phyloP scores from a whole-genome alignment of 2,329 filamentous ascomycete species.

The Colletotrichum spaethianum region DNA sequence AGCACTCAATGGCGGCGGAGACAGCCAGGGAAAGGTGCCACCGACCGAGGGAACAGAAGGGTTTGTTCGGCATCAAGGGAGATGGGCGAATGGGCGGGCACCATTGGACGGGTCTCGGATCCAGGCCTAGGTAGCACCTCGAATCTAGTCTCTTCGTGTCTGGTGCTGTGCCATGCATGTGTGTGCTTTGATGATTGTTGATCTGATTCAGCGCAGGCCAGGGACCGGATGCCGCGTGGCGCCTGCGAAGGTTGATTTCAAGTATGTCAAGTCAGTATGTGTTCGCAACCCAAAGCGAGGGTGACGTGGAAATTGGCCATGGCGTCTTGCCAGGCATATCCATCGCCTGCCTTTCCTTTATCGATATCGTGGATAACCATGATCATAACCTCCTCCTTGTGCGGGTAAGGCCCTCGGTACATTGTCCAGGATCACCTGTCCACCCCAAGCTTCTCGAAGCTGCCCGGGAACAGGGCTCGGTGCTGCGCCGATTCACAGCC shows the following conservation, averaged over 20 bases:
- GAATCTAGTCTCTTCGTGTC: neutral
- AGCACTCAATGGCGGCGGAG: neutral
- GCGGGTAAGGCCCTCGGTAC: slow-evolving; percentile 12
- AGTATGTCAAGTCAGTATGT: neutral
- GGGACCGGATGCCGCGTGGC: neutral
- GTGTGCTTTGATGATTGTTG: slow-evolving; percentile 10
- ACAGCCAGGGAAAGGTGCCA: slow-evolving; percentile 2
- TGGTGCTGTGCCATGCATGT: neutral
- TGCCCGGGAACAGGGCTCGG: slow-evolving; percentile 24
- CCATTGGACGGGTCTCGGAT: neutral
- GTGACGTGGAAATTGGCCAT: slow-evolving; percentile 33
- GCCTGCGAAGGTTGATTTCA: slow-evolving; percentile 4
- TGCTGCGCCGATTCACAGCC: slow-evolving; percentile 5
- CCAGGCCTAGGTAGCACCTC: neutral
- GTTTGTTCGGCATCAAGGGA: slow-evolving; percentile 1
- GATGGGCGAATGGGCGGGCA: neutral
- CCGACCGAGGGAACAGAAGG: neutral
- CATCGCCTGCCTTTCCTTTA: slow-evolving; percentile 12
- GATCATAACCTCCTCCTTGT: slow-evolving; percentile 6
- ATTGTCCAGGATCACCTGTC: slow-evolving; percentile 23
- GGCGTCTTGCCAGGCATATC: slow-evolving; percentile 11
- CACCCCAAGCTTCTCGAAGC: slow-evolving; percentile 38
- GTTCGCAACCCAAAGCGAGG: neutral
- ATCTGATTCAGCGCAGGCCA: slow-evolving; percentile 7
- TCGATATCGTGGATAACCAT: slow-evolving; percentile 22